These are phyloP conservation scores for Oryza punctata DNA, from an alignment of 176 grass and related monocot species.

Conservation along the genomic window DNA sequence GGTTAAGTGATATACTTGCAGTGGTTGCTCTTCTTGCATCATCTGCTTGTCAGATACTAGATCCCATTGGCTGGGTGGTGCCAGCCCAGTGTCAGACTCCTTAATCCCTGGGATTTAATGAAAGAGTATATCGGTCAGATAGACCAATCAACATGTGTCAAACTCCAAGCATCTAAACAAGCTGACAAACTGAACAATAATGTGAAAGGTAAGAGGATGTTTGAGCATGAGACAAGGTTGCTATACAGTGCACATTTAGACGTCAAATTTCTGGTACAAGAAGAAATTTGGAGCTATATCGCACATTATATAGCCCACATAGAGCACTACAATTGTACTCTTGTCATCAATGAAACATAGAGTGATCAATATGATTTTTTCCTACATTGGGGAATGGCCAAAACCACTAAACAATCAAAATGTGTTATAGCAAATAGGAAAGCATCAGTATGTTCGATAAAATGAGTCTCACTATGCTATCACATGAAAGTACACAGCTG, in stretches of 20 bases:
- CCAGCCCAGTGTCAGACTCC: slow-evolving; percentile 93
- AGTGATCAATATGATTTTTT: neutral
- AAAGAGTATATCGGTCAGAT: neutral
- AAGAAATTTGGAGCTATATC: neutral
- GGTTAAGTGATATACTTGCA: slow-evolving; percentile 59
- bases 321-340: neutral
- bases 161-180: slow-evolving; percentile 21
- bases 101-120: slow-evolving; percentile 74
- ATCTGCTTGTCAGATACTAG: slow-evolving; percentile 97
- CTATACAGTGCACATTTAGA: neutral
- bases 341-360: neutral
- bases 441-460: neutral
- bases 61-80: slow-evolving; percentile 95
- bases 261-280: neutral
- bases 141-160: neutral
- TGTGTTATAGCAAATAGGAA: neutral
- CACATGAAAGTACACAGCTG: neutral
- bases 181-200: neutral
- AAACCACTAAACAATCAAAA: too few relatives aligned
- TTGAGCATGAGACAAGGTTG: neutral
- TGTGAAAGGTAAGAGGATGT: neutral
- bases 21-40: slow-evolving; percentile 92
- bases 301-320: neutral
- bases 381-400: too few relatives aligned
- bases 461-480: neutral